These are phyloP conservation scores for Tarenaya hassleriana DNA, from an alignment of 345 rosid species.

Conservation along the genomic window DNA sequence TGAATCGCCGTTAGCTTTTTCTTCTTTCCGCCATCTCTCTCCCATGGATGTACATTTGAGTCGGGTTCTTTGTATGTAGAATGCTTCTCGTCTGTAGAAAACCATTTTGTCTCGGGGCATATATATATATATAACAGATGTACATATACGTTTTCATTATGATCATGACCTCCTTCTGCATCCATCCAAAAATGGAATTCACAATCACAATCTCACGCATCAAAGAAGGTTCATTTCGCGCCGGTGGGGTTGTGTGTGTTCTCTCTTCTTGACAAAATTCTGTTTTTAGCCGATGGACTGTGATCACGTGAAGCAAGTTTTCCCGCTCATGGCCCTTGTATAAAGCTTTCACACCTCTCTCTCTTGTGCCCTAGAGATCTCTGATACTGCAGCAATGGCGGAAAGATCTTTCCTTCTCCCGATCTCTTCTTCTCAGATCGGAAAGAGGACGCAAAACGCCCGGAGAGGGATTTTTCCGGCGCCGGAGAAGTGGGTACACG, in stretches of 20 bases:
- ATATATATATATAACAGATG: neutral
- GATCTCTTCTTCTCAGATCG: conserved; percentile 9
- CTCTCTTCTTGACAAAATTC: no score
- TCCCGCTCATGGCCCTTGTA: conserved; percentile 28
- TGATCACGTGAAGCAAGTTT: neutral
- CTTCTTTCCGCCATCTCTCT: no score
- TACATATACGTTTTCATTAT: neutral
- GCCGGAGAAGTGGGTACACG: conserved; percentile 27
- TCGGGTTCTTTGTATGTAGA: neutral
- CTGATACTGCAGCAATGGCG: neutral
- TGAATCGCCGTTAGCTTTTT: no score
- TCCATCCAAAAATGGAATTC: no score
- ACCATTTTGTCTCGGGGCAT: conserved; percentile 21
- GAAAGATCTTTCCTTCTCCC: conserved; percentile 22
- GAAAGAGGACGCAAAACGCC: conserved; percentile 3
- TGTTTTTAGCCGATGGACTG: no score
- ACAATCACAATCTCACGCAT: no score
- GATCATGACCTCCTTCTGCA: neutral
- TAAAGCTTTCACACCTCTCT: neutral
- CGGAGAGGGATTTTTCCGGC: conserved; percentile 10
- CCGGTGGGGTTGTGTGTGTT: no score
- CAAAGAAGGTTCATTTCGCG: no score
- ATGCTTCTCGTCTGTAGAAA: conserved; percentile 18
- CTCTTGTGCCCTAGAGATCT: conserved; percentile 8
- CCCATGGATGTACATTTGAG: neutral